A percentile compares a stretch with the other conserved stretches of the same genome.
phyloP scores from a whole-genome alignment of 345 rosid species.

The Salix udensis region DNA sequence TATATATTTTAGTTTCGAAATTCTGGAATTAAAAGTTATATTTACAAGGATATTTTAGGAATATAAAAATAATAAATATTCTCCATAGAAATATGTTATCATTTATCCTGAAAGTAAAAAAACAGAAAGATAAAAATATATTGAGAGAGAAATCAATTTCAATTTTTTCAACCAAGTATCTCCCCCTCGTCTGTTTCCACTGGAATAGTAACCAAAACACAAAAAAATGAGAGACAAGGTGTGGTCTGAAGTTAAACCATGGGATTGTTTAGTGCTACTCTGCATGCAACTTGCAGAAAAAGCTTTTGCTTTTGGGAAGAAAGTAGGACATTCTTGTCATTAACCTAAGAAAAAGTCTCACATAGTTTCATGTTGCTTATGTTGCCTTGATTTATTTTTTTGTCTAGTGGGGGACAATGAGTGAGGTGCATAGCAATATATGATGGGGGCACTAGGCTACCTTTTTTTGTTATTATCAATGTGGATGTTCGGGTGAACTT shows the following conservation, averaged over 20 bases:
- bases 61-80: too few relatives aligned
- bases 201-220: too few relatives aligned
- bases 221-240: background rate
- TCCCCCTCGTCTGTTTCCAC: too few relatives aligned
- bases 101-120: too few relatives aligned
- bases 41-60: too few relatives aligned
- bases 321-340: constrained; percentile 39
- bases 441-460: constrained; percentile 15
- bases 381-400: constrained; percentile 19
- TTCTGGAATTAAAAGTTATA: too few relatives aligned
- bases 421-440: constrained; percentile 21
- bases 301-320: constrained; percentile 17
- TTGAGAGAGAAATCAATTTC: too few relatives aligned
- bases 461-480: background rate
- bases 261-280: constrained; percentile 29
- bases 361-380: constrained; percentile 19
- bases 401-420: constrained; percentile 35
- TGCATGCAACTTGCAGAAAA: constrained; percentile 37
- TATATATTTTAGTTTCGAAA: too few relatives aligned
- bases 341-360: constrained; percentile 4
- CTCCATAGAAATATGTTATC: too few relatives aligned
- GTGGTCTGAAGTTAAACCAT: constrained; percentile 13
- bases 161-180: too few relatives aligned
- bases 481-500: fast-evolving
- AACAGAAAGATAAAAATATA: too few relatives aligned